These are phyloP conservation scores for Spathaspora arborariae DNA, from an alignment of 805 yeast genomes.

Conservation along the genomic window DNA sequence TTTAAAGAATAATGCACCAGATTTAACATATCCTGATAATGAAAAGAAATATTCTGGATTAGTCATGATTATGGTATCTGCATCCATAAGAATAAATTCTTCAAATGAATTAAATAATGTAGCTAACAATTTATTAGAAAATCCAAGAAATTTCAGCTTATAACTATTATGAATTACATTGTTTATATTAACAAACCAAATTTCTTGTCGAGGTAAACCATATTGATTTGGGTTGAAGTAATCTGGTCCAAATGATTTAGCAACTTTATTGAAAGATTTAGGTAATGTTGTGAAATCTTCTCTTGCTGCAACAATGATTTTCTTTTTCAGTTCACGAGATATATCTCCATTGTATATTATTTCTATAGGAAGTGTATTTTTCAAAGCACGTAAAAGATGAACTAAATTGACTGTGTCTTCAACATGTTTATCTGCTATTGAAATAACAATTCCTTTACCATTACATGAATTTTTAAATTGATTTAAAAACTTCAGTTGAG, in stretches of 20 bases:
- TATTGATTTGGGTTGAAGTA: conserved; percentile 13
- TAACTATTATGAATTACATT: conserved; percentile 14
- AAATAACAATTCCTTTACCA: conserved; percentile 30
- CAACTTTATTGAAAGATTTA: conserved; percentile 17
- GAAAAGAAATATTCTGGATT: conserved; percentile 24
- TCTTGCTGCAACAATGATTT: conserved; percentile 18
- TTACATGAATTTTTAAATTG: conserved; percentile 23
- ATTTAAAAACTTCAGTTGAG: conserved; percentile 21
- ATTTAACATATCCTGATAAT: conserved; percentile 11
- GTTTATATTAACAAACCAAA: conserved; percentile 28
- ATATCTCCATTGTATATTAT: conserved; percentile 19
- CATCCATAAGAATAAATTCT: conserved; percentile 48
- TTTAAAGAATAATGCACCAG: conserved; percentile 21
- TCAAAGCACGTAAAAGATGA: conserved; percentile 23
- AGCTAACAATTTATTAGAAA: conserved; percentile 46
- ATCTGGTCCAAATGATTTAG: conserved; percentile 14
- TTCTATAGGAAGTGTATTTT: conserved; percentile 29
- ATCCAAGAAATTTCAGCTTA: conserved; percentile 31
- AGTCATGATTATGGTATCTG: conserved; percentile 45
- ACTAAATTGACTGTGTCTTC: conserved; percentile 19
- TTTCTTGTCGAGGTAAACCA: conserved; percentile 26
- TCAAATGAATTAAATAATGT: conserved; percentile 45
- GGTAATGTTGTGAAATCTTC: conserved; percentile 14
- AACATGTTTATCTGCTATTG: conserved; percentile 23
- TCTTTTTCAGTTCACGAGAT: conserved; percentile 16